Evolutionary conservation across 352 stramenopile species (phyloP), one percentile per base, ranked within the genome.

Genomic region (Phytophthora europaea): DNA sequence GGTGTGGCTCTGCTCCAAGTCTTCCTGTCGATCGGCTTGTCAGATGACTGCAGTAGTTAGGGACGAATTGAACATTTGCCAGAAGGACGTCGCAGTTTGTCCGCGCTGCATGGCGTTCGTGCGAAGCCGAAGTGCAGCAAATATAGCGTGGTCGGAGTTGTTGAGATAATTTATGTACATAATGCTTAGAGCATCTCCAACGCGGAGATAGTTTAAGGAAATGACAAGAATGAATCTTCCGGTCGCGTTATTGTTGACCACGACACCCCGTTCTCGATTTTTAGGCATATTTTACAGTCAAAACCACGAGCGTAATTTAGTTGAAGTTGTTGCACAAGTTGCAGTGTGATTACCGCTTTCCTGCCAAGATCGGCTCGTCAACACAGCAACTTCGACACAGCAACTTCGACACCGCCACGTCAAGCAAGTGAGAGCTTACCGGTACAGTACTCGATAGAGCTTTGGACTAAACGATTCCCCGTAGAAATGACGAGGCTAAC

Each of bases 1-100:
- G 3, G 61, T 50, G 40, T 78, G 66, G 66, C 38, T 78, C 2
- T 78, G 72, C 57, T 72, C 58, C 36, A 74, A 75, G 43, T 67
- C 61, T 38, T 72, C 36, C 5, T 75, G 72, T 53, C 60, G 71
- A 16, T 16, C 67, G 1, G 56, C 56, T 33, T 78, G 72, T 22
- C 72, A 75, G 52, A 31, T 78, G 7, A 72, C 50, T 6, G 40
- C 58, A 3, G 56, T 68, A 26, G 47, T 72, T 23, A 61, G 66
- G 33, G 40, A 67, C 13, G 67, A 57, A 48, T 28, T 57, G 0
- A 61, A 13, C 45, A 57, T 70, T 36, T 66, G 48, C 9, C 56
- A 78, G 53, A 54, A 66, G 26, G 58, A 72, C 15, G 2, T 72
- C 5, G 40, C 57, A 2, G 22, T 78, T 8, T 78, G 66, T 20